Evolutionary conservation across 345 rosid genomes (phyloP).

Genomic region (Eucalyptus sp.): DNA sequence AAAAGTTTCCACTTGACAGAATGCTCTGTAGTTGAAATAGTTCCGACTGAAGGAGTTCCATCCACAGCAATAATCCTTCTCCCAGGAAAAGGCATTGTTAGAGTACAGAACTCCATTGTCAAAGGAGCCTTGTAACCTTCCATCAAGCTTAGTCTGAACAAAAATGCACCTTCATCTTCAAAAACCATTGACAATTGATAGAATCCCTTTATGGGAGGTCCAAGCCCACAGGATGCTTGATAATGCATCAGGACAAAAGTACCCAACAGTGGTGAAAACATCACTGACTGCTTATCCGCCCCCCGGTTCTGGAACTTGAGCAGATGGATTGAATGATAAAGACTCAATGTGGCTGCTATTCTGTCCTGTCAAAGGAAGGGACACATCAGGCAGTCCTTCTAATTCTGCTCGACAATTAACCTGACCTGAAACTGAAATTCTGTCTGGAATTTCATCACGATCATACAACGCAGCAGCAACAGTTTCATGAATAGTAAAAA

Average conservation of each 20-base stretch:
- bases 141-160: constrained; percentile 74
- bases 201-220: constrained; percentile 88
- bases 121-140: constrained; percentile 81
- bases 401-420: constrained; percentile 87
- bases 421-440: constrained; percentile 75
- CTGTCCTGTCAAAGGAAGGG: constrained; percentile 70
- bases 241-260: constrained; percentile 79
- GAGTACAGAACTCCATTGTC: constrained; percentile 81
- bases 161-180: constrained; percentile 94
- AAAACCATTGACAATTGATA: constrained; percentile 97
- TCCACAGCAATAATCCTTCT: constrained; percentile 70
- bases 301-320: constrained; percentile 84
- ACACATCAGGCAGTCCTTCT: constrained; percentile 91
- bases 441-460: constrained; percentile 84
- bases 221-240: constrained; percentile 60
- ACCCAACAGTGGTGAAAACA: constrained; percentile 82
- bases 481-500: constrained; percentile 74
- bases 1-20: constrained; percentile 87
- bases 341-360: constrained; percentile 50
- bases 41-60: constrained; percentile 84
- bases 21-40: constrained; percentile 67
- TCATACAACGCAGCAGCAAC: constrained; percentile 81
- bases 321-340: constrained; percentile 82
- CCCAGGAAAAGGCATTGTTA: constrained; percentile 87
- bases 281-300: constrained; percentile 65